Evolutionary conservation across 306 rosid species (phyloP).

Genomic region (Parietaria judaica): DNA sequence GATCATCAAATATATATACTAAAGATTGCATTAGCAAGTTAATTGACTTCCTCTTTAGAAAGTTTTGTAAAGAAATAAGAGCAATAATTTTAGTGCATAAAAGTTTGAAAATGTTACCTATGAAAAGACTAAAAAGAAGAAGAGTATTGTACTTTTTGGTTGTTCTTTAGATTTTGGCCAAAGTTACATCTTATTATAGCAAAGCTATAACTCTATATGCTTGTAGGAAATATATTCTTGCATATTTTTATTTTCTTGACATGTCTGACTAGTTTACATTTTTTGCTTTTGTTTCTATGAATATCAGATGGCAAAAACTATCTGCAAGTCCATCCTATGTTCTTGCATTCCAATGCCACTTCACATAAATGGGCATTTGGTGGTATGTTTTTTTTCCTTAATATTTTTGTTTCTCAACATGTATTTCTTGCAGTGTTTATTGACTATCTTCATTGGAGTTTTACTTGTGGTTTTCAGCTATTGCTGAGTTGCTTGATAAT

Average conservation of each 20-base stretch:
- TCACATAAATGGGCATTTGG: slow-evolving; percentile 98
- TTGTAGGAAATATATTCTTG: too few relatives aligned
- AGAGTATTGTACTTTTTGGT: neutral
- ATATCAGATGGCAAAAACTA: slow-evolving; percentile 58
- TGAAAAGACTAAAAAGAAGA: neutral
- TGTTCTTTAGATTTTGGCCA: slow-evolving; percentile 3
- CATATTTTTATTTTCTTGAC: neutral
- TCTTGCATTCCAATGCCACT: slow-evolving; percentile 97
- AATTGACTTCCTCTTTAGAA: too few relatives aligned
- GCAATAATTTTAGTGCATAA: too few relatives aligned
- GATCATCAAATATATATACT: too few relatives aligned
- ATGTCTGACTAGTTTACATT: neutral
- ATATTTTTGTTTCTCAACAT: slow-evolving; percentile 1
- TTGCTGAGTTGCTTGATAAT: slow-evolving; percentile 91
- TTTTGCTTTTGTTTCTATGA: neutral
- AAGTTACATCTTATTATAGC: neutral
- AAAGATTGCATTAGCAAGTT: too few relatives aligned
- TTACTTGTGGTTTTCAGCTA: slow-evolving; percentile 46
- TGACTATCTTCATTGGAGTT: slow-evolving; percentile 1
- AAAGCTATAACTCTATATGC: neutral
- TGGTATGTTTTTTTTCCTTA: slow-evolving; percentile 43
- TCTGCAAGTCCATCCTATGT: slow-evolving; percentile 73
- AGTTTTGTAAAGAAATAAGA: too few relatives aligned
- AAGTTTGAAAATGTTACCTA: too few relatives aligned
- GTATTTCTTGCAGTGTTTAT: neutral